Evolutionary conservation across 805 yeast species (phyloP).

Genomic region (Lachancea meyersii): DNA sequence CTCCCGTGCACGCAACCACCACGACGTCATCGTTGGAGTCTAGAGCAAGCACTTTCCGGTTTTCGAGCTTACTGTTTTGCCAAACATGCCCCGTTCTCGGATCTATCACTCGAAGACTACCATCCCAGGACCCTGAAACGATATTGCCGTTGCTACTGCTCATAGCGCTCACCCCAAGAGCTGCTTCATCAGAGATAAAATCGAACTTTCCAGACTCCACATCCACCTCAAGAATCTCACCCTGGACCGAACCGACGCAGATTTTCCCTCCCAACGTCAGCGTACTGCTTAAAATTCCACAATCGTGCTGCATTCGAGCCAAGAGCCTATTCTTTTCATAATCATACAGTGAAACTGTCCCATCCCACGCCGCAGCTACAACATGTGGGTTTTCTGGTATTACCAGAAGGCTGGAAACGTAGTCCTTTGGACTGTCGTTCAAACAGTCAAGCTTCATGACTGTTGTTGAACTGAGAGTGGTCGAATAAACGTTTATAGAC

Average conservation of each 20-base stretch:
- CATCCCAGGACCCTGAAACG: constrained; percentile 61
- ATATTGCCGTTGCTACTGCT: constrained; percentile 31
- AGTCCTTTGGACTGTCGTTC: constrained; percentile 20
- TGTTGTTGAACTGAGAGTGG: constrained; percentile 9
- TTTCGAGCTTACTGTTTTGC: constrained; percentile 27
- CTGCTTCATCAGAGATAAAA: constrained; percentile 31
- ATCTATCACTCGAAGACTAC: constrained; percentile 44
- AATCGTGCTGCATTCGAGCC: constrained; percentile 9
- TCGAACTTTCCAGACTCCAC: constrained; percentile 37
- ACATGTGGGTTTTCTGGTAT: constrained; percentile 32
- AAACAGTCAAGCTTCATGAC: constrained; percentile 4
- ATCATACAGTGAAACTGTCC: constrained; percentile 41
- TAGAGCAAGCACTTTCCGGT: constrained; percentile 51
- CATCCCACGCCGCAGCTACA: constrained; percentile 55
- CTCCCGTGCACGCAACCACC: constrained; percentile 49
- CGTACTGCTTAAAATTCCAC: constrained; percentile 19
- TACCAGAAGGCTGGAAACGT: constrained; percentile 25
- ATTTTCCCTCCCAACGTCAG: constrained; percentile 22
- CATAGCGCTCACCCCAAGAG: constrained; percentile 35
- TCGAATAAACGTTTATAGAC: too few relatives aligned
- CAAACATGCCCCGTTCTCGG: constrained; percentile 28
- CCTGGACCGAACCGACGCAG: constrained; percentile 48
- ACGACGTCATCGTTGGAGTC: constrained; percentile 44
- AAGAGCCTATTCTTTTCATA: constrained; percentile 18
- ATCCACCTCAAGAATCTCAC: constrained; percentile 48